phyloP scores from a whole-genome alignment of 164 flowering plant genomes.

The Cinnamomum micranthum region DNA sequence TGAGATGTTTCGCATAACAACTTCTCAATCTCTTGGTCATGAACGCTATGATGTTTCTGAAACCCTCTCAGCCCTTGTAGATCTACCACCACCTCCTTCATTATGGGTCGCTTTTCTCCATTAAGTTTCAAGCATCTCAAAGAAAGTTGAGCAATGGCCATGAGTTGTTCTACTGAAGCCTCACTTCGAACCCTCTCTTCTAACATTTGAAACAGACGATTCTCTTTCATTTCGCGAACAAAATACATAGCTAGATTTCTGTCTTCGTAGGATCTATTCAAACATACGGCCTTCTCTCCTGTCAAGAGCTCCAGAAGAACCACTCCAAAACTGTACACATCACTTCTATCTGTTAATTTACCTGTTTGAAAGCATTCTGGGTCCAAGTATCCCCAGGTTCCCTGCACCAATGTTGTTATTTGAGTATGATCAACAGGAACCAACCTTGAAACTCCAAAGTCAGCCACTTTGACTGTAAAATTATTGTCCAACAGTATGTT shows the following conservation, averaged over 20 bases:
- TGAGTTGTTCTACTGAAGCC: not conserved
- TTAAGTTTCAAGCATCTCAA: conserved; percentile 7
- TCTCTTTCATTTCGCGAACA: conserved; percentile 10
- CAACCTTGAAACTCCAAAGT: conserved; percentile 41
- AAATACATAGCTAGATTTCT: not conserved
- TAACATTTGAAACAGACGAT: conserved; percentile 14
- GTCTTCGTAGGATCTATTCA: not conserved
- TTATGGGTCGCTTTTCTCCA: conserved; percentile 15
- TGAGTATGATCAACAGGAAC: conserved; percentile 32
- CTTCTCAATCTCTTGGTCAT: too few species aligned
- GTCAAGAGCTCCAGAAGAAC: conserved; percentile 35
- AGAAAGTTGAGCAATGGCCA: conserved; percentile 8
- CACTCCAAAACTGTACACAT: conserved; percentile 44
- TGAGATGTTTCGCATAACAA: too few species aligned
- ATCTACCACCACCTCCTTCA: conserved; percentile 16
- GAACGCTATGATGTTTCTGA: too few species aligned
- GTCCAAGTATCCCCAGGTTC: conserved; percentile 41
- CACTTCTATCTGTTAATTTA: conserved; percentile 36
- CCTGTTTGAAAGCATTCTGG: conserved; percentile 38
- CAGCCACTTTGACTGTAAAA: conserved; percentile 35
- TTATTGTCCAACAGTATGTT: conserved; percentile 39
- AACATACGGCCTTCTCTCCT: conserved; percentile 18
- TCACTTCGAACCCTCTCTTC: conserved; percentile 12
- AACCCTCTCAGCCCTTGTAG: conserved; percentile 2
- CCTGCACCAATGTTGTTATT: conserved; percentile 34